These are phyloP conservation scores for Cryptococcus sp. DNA, from an alignment of 1,284 basidiomycete genomes.

Conservation along the genomic window DNA sequence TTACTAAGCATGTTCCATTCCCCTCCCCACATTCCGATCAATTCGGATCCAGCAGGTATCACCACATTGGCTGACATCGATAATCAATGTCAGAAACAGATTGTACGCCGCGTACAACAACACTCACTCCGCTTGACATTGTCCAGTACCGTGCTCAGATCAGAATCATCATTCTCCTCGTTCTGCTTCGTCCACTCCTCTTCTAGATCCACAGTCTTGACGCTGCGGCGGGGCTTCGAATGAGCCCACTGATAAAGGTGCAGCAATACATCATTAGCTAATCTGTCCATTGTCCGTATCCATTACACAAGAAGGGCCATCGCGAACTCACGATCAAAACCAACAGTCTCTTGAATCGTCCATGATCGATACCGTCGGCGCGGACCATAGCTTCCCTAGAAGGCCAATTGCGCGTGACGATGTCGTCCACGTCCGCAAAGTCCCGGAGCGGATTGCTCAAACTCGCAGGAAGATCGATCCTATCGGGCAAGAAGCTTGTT, in stretches of 20 bases:
- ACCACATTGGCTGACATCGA: slow-evolving; percentile 42
- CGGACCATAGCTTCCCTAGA: slow-evolving; percentile 48
- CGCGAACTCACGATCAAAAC: slow-evolving; percentile 36
- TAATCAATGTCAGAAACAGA: slow-evolving; percentile 1
- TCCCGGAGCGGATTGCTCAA: slow-evolving; percentile 42
- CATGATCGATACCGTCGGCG: slow-evolving; percentile 41
- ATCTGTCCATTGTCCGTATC: neutral
- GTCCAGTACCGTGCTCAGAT: slow-evolving; percentile 47
- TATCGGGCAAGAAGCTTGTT: slow-evolving; percentile 7
- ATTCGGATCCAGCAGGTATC: slow-evolving; percentile 50
- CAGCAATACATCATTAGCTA: neutral
- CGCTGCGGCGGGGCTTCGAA: slow-evolving; percentile 41
- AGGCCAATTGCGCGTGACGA: slow-evolving; percentile 50
- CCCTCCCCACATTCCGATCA: slow-evolving; percentile 53
- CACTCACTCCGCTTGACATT: slow-evolving; percentile 48
- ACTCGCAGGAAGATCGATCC: slow-evolving; percentile 44
- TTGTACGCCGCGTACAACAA: neutral
- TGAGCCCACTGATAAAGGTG: slow-evolving; percentile 43
- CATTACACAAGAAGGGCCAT: neutral
- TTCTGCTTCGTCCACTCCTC: slow-evolving; percentile 43
- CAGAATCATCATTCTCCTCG: slow-evolving; percentile 36
- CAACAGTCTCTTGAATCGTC: slow-evolving; percentile 47
- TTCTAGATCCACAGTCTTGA: slow-evolving; percentile 47
- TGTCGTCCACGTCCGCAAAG: slow-evolving; percentile 48
- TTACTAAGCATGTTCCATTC: slow-evolving; percentile 52